Percentiles rank a stretch among this genome's conserved stretches.
Conservation (phyloP, 495 filamentous ascomycete species). For the Halenospora varia region DNA sequence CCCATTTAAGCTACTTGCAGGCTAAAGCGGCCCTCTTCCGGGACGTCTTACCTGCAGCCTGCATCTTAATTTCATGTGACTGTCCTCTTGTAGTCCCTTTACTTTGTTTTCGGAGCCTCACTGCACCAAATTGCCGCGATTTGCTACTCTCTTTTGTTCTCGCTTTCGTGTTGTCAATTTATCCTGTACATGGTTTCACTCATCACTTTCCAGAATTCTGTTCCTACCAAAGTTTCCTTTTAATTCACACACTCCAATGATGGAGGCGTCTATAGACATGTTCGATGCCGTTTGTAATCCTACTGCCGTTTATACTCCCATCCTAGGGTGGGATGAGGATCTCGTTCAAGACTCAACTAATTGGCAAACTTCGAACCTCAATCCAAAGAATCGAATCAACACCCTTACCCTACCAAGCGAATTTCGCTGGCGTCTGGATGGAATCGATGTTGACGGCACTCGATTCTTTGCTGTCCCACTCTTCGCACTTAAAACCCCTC, state of each 20-base stretch:
- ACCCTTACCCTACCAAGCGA: conserved; percentile 4
- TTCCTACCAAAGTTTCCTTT: not conserved
- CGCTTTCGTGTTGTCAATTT: not conserved
- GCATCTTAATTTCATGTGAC: no score
- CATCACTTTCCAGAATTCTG: not conserved
- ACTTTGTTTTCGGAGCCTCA: not conserved
- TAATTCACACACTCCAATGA: not conserved
- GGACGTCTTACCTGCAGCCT: not conserved
- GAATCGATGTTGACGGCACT: conserved; percentile 11
- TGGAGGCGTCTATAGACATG: conserved; percentile 14
- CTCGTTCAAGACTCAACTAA: not conserved
- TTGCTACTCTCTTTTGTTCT: not conserved
- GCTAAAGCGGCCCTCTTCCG: not conserved
- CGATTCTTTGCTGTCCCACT: conserved; percentile 16
- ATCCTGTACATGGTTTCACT: not conserved
- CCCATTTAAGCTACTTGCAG: not conserved
- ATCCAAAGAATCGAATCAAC: conserved; percentile 21
- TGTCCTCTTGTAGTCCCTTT: not conserved
- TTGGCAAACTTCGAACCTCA: conserved; percentile 10
- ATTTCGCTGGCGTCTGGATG: conserved; percentile 11
- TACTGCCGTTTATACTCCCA: conserved; percentile 2
- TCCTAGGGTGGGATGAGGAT: not conserved
- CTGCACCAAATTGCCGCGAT: not conserved
- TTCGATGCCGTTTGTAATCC: conserved; percentile 12
- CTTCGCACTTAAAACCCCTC: conserved; percentile 11